Evolutionary conservation across 805 yeast genomes (phyloP).

Genomic region (Wickerhamomyces silvicola): DNA sequence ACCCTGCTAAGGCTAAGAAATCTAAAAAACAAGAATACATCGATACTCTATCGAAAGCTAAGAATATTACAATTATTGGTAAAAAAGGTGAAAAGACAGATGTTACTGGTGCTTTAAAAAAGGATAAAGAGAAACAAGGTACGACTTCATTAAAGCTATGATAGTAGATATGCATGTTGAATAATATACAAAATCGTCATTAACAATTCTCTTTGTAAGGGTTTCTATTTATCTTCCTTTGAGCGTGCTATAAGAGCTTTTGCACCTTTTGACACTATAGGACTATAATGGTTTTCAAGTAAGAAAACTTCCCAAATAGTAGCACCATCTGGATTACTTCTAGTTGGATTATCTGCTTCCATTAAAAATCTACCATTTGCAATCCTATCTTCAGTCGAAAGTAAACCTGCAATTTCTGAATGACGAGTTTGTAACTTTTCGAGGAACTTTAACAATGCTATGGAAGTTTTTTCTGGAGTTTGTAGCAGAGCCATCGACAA

Average conservation of each 20-base stretch:
- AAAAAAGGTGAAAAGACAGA: conserved; percentile 71
- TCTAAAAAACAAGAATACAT: conserved; percentile 57
- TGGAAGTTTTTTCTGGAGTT: conserved; percentile 81
- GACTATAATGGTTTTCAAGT: conserved; percentile 77
- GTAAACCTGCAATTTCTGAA: conserved; percentile 67
- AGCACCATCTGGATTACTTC: conserved; percentile 83
- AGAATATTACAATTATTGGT: conserved; percentile 73
- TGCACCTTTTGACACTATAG: conserved; percentile 67
- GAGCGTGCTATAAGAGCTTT: conserved; percentile 27
- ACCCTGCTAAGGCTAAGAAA: conserved; percentile 35
- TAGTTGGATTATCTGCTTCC: conserved; percentile 59
- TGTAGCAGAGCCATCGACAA: conserved; percentile 61
- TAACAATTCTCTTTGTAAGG: no score
- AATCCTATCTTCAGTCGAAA: conserved; percentile 83
- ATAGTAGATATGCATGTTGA: no score
- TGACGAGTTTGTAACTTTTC: conserved; percentile 69
- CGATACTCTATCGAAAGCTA: conserved; percentile 64
- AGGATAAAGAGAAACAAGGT: conserved; percentile 26
- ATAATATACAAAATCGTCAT: no score
- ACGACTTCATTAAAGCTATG: conserved; percentile 17
- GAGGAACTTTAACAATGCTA: conserved; percentile 71
- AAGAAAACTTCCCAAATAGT: conserved; percentile 84
- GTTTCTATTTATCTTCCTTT: no score
- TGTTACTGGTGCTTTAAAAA: conserved; percentile 59
- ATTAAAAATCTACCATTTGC: conserved; percentile 71